Base-by-base conservation (phyloP, 2,329 filamentous ascomycete genomes). In the Beauveria caledonica region DNA sequence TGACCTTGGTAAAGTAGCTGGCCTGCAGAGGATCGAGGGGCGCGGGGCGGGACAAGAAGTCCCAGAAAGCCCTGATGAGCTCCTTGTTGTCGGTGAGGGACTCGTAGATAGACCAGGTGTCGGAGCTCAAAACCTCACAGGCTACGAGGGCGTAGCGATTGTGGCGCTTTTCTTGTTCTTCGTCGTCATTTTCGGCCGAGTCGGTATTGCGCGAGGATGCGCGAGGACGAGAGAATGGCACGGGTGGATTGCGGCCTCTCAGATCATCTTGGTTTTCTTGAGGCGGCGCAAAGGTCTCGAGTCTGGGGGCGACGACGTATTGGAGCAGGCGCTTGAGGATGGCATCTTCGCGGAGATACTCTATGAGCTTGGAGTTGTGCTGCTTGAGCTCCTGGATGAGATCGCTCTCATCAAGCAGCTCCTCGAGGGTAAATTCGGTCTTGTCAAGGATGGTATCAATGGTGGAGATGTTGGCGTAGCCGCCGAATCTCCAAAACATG, bases 401-500 rank as follows among this genome's bases (percentile, higher is more conserved):
- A 73, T 99, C 94, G 70, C 89, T 89, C 80, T 99, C 94, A 74
- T 97, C 92, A 64, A 99, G 86, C 62, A 99, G 82, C 73, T 97
- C 93, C 76, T 99, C 94, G 66, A 97, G 87, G 57, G 90, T 92
- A 72, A 97, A 92, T 76, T 96, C 90, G 68, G 95, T 86, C 76
- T 96, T 96, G 73, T 99, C 94, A 73, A 99, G 91, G 71, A 99
- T 90, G 68, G 88, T 92, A 77, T 97, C 94, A 76, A 99, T 91
- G 72, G 92, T 89, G 70, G 93, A 97, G 77, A 96, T 89, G 82
- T 91, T 96, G 81, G 92, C 90, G 83, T 97, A 97, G 72, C 92
- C 92, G 83, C 94, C 93, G 83, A 97, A 99, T 78, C 93, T 89
- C 94, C 94, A 99, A 78, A 99, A 99, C 94, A 99, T 99, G 80